These are phyloP conservation scores for Cylindrotheca closterium DNA, from an alignment of 108 stramenopile species.

Conservation along the genomic window DNA sequence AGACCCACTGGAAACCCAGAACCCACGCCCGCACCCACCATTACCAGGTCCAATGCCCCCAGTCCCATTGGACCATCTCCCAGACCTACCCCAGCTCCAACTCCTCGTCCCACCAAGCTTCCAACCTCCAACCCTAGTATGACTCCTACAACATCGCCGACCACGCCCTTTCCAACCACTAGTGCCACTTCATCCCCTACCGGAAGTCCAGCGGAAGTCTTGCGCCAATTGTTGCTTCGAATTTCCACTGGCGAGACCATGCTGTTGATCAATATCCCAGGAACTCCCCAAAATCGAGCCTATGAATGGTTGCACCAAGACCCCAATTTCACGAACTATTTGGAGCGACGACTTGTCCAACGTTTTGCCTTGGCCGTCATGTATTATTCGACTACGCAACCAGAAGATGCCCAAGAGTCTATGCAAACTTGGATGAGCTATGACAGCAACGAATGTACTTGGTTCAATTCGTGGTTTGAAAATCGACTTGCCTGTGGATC, in stretches of 20 bases:
- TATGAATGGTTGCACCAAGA: not conserved
- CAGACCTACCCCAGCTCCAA: not conserved
- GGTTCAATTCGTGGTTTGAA: not conserved
- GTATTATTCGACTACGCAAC: not conserved
- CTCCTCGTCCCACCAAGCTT: not conserved
- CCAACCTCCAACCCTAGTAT: too few species aligned
- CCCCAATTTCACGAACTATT: not conserved
- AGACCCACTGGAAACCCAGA: not conserved
- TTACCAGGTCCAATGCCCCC: not conserved
- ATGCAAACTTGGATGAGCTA: not conserved
- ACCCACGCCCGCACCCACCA: not conserved
- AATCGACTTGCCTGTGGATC: not conserved
- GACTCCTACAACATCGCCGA: too few species aligned
- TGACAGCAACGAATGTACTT: not conserved
- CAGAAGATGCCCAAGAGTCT: not conserved
- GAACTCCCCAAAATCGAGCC: not conserved
- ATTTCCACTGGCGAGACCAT: not conserved
- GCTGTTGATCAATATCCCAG: not conserved
- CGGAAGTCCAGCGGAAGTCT: too few species aligned
- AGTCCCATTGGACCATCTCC: not conserved
- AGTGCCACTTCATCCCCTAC: too few species aligned
- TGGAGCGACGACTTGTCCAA: not conserved
- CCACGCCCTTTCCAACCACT: too few species aligned
- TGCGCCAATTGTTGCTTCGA: too few species aligned
- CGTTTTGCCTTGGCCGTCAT: not conserved